Evolutionary conservation across 306 rosid species (phyloP), one percentile per base, ranked within the genome.

Genomic region (Malus sylvestris): DNA sequence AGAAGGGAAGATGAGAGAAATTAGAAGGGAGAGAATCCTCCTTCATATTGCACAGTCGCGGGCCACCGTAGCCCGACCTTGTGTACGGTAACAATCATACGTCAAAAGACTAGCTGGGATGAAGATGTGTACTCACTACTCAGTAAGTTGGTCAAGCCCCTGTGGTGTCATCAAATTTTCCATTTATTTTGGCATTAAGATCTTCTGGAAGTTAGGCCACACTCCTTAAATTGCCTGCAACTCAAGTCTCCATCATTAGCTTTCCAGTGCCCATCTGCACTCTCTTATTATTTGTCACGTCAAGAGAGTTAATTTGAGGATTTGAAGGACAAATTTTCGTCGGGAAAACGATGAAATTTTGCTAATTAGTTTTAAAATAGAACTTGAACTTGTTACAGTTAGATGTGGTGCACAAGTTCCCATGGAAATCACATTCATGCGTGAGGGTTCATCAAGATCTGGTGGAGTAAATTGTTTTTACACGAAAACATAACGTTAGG

Each of bases 291-390:
- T 15, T 49, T 49, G 55, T 49, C 8, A 1, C 20, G 19, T 49
- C 55, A 49, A 49, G 55, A 49, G 55, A 49, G 55, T 49, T 49
- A 49, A 15, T 14, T 8, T 15, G 19, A 49, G 8, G 55, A 15
- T 49, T 51, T 13, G 20, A 51, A 16, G 5, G 0, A 1, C 3
- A 51, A 51, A 49, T 20, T 49, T 15, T 49, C 20, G 18, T 1
- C 0, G 8, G 18, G 1, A 49, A 5, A 15, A 4, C 0, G 1
- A 15, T 0, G 3, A 2, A 49, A 49, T 0, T 49, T 49, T 49
- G 20, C 6, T 49, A 49, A 49, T 49, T 49, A 2, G 3, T 49
- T 49, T 49, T 49, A 49, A 12, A 49, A 0, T 14, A 15, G 0
- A 1, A 4, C 1, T 49, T 49, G 1, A 49, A 49, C 20, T 49